These are phyloP conservation scores for Coniferiporia sulphurascens DNA, from an alignment of 1,284 basidiomycete genomes.

Conservation along the genomic window DNA sequence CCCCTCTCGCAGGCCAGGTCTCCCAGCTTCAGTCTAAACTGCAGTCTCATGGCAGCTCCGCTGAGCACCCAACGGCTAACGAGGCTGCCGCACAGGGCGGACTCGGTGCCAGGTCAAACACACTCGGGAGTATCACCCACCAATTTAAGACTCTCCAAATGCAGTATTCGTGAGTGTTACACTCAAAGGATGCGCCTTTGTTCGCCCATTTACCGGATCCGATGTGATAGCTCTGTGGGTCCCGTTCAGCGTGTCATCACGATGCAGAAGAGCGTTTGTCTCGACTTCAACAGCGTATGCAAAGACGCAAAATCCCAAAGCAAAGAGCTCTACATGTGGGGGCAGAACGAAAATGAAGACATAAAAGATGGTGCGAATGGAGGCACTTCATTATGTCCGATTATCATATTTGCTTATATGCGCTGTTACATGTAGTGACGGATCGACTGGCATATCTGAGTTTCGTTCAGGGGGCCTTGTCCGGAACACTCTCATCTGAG, in stretches of 20 bases:
- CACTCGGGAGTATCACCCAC: conserved; percentile 62
- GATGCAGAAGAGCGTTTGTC: conserved; percentile 63
- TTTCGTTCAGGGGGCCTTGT: conserved; percentile 65
- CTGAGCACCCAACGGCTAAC: conserved; percentile 34
- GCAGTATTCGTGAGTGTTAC: conserved; percentile 57
- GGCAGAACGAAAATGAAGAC: conserved; percentile 62
- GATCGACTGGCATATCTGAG: conserved; percentile 76
- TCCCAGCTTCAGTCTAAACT: conserved; percentile 32
- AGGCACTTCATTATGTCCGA: neutral
- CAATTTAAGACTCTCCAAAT: conserved; percentile 68
- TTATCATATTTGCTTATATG: conserved; percentile 1
- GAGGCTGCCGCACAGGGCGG: conserved; percentile 38
- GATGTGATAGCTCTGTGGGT: conserved; percentile 41
- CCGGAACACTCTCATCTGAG: conserved; percentile 51
- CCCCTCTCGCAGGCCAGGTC: conserved; percentile 50
- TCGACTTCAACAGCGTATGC: conserved; percentile 62
- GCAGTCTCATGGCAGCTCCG: conserved; percentile 6
- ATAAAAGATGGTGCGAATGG: conserved; percentile 65
- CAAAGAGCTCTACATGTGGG: conserved; percentile 80
- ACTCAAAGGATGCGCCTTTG: conserved; percentile 2
- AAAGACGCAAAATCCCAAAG: conserved; percentile 65
- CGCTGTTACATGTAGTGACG: conserved; percentile 42
- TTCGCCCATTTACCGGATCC: conserved; percentile 6
- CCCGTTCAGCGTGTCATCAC: conserved; percentile 75
- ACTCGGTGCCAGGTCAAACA: conserved; percentile 38